Base-by-base conservation (phyloP, 345 rosid genomes). In the Gossypium arboreum region DNA sequence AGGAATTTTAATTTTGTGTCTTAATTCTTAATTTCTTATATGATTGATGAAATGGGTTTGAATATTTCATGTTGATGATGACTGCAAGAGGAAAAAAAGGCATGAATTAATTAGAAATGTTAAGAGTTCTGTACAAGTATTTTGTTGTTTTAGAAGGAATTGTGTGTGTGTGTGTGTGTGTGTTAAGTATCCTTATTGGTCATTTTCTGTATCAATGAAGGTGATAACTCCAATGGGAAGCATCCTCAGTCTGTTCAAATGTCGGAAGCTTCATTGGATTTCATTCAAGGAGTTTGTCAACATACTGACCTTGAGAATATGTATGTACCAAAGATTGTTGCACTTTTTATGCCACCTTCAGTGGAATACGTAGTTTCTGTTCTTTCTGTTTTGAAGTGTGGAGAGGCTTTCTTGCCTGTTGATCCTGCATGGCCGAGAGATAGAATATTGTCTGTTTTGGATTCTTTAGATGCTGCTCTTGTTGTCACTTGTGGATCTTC, bases 361-460 rank as follows among this genome's bases (percentile, higher is more conserved):
- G 92, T 83, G 70, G 98, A 92, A 74, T 94, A 94, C 72, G 80
- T 95, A 55, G 77, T 93, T 77, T 75, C 90, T 59, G 92, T 93
- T 78, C 90, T 93, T 70, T 88, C 99, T 16, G 84, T 93, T 76
- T 71, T 95, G 84, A 91, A 88, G 76, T 86, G 84, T 56, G 96
- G 99, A 25, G 94, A 89, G 80, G 98, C 96, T 24, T 90, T 93
- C 85, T 80, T 93, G 83, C 91, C 98, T 74, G 84, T 93, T 9
- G 96, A 93, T 86, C 94, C 94, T 56, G 86, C 81, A 4, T 95
- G 97, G 98, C 98, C 99, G 0, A 87, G 80, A 79, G 94, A 89
- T 6, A 90, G 98, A 76, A 83, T 90, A 68, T 69, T 88, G 72
- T 89, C 93, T 1, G 52, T 89, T 66, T 22, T 91, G 72, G 78